Evolutionary conservation across 352 stramenopile species (phyloP).

Genomic region (Bremia lactucae): DNA sequence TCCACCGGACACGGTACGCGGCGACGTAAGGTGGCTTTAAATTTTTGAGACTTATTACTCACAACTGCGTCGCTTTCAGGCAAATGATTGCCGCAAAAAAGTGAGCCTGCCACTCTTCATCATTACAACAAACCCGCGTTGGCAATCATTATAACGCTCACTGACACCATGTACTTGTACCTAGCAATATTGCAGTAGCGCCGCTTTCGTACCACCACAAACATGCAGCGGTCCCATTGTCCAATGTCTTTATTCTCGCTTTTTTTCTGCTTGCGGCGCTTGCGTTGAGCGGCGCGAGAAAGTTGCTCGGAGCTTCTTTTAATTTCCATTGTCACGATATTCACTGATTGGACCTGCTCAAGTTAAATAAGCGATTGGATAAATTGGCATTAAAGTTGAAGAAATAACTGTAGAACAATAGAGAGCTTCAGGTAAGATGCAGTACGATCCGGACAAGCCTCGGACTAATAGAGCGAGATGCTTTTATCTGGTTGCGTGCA

Average conservation of each 20-base stretch:
- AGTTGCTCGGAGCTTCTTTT: constrained; percentile 26
- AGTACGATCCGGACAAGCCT: not conserved
- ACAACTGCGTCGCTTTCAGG: constrained; percentile 19
- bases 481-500: not conserved
- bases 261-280: constrained; percentile 65
- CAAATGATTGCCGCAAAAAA: constrained; percentile 73
- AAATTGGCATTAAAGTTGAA: constrained; percentile 19
- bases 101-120: constrained; percentile 35
- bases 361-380: constrained; percentile 4
- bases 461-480: not conserved
- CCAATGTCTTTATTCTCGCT: constrained; percentile 28
- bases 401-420: constrained; percentile 21
- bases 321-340: constrained; percentile 5
- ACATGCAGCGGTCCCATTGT: constrained; percentile 74
- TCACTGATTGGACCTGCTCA: constrained; percentile 8
- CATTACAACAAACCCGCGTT: constrained; percentile 4
- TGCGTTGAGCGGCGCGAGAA: constrained; percentile 18
- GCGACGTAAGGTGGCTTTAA: constrained; percentile 33
- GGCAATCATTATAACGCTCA: constrained; percentile 18
- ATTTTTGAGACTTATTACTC: constrained; percentile 64
- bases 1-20: constrained; percentile 75
- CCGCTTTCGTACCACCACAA: constrained; percentile 66
- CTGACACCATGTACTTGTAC: constrained; percentile 29
- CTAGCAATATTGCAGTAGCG: constrained; percentile 73
- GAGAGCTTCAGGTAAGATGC: constrained; percentile 39